Evolutionary conservation across 352 stramenopile species (phyloP).

Genomic region (Phytophthora meadii): DNA sequence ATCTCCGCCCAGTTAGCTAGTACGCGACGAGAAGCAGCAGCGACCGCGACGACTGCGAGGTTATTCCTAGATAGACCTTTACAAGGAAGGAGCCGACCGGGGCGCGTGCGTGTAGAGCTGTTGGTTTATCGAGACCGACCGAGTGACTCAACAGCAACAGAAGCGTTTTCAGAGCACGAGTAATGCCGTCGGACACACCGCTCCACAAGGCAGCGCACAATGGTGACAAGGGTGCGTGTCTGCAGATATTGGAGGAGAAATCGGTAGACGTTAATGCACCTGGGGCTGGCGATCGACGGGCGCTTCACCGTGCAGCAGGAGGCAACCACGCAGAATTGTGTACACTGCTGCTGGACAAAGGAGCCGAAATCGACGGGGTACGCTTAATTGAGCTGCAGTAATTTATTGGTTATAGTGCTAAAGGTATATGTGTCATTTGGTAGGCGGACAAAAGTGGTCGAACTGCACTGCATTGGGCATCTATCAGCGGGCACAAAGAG

Average conservation of each 20-base stretch:
- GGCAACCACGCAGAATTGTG: slow-evolving; percentile 91
- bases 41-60: slow-evolving; percentile 3
- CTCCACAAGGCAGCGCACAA: slow-evolving; percentile 93
- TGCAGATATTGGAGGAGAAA: slow-evolving; percentile 90
- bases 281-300: slow-evolving; percentile 85
- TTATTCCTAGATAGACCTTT: slow-evolving; percentile 18
- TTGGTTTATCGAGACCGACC: slow-evolving; percentile 7
- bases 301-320: slow-evolving; percentile 87
- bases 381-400: slow-evolving; percentile 5
- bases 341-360: slow-evolving; percentile 86
- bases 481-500: slow-evolving; percentile 94
- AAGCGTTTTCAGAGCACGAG: slow-evolving; percentile 12
- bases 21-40: slow-evolving; percentile 20
- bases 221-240: slow-evolving; percentile 86
- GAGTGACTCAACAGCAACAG: slow-evolving; percentile 9
- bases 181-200: slow-evolving; percentile 89
- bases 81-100: neutral
- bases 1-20: slow-evolving; percentile 24
- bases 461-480: slow-evolving; percentile 93
- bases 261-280: slow-evolving; percentile 90
- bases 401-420: slow-evolving; percentile 4
- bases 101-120: neutral
- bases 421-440: slow-evolving; percentile 7
- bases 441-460: slow-evolving; percentile 93
- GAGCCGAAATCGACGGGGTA: slow-evolving; percentile 88